Percentiles rank a stretch among this genome's conserved stretches.
These are phyloP conservation scores for Cladophialophora bantiana DNA, from an alignment of 2,329 filamentous ascomycete species.

Conservation along the genomic window DNA sequence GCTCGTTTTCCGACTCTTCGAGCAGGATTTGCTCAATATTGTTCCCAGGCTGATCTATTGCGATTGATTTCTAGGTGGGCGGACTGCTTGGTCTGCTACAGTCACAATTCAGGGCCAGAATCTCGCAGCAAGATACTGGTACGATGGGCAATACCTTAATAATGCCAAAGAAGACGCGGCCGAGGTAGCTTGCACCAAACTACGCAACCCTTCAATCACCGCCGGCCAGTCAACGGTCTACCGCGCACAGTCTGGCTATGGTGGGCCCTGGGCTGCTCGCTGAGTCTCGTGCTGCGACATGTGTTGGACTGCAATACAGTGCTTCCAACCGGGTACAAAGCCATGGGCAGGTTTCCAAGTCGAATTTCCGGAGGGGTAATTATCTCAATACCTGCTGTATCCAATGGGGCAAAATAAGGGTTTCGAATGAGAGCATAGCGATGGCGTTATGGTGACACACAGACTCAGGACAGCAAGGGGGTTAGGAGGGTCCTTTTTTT, in stretches of 20 bases:
- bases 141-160: constrained; percentile 85
- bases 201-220: constrained; percentile 44
- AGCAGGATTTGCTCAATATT: background rate
- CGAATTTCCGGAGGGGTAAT: constrained; percentile 12
- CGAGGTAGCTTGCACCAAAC: constrained; percentile 67
- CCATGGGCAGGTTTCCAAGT: constrained; percentile 1
- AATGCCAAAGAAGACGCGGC: constrained; percentile 93
- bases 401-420: constrained; percentile 7
- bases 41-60: constrained; percentile 12
- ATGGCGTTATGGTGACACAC: constrained; percentile 34
- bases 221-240: constrained; percentile 23
- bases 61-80: constrained; percentile 68
- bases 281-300: constrained; percentile 13
- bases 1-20: constrained; percentile 26
- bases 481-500: constrained; percentile 43
- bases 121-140: constrained; percentile 83
- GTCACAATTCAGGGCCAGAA: constrained; percentile 73
- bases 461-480: constrained; percentile 10
- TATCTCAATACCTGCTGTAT: constrained; percentile 23
- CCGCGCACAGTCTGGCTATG: constrained; percentile 26
- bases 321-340: constrained; percentile 8
- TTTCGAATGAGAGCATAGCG: constrained; percentile 34
- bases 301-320: constrained; percentile 8
- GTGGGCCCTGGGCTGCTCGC: constrained; percentile 28
- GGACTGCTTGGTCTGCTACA: constrained; percentile 87